A percentile compares a stretch with the other conserved stretches of the same genome.
These are phyloP conservation scores for Arthrinium phaeospermum DNA, from an alignment of 2,329 filamentous ascomycete genomes.

Conservation along the genomic window DNA sequence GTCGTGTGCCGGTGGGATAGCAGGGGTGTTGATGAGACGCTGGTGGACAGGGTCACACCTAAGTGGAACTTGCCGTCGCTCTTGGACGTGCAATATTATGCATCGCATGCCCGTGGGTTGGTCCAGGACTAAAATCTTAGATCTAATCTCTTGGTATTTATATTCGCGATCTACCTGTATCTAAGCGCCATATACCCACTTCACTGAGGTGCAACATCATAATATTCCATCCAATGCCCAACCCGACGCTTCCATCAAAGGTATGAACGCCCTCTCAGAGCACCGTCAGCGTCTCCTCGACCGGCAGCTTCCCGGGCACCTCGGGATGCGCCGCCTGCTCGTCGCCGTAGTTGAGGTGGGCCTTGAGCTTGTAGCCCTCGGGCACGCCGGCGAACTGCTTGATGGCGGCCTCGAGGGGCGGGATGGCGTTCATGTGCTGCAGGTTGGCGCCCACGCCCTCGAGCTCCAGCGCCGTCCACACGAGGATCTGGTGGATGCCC, in stretches of 20 bases:
- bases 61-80: background rate
- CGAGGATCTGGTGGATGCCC: constrained; percentile 32
- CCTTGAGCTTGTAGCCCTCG: constrained; percentile 29
- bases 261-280: background rate
- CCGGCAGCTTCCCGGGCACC: constrained; percentile 26
- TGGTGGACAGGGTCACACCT: background rate
- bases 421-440: constrained; percentile 33
- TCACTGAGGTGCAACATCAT: too few species aligned
- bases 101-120: too few species aligned
- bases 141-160: too few species aligned
- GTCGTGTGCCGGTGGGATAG: background rate
- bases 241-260: too few species aligned
- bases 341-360: constrained; percentile 33
- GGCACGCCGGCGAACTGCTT: constrained; percentile 30
- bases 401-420: constrained; percentile 30
- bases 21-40: background rate
- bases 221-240: too few species aligned
- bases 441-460: constrained; percentile 34
- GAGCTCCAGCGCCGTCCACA: constrained; percentile 33
- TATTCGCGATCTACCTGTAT: too few species aligned
- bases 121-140: too few species aligned
- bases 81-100: background rate
- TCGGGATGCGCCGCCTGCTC: constrained; percentile 28
- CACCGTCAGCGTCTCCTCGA: constrained; percentile 33
- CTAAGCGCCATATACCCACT: too few species aligned